Base-by-base conservation (phyloP, 78 protist species). In the Reticulomyxa filosa region DNA sequence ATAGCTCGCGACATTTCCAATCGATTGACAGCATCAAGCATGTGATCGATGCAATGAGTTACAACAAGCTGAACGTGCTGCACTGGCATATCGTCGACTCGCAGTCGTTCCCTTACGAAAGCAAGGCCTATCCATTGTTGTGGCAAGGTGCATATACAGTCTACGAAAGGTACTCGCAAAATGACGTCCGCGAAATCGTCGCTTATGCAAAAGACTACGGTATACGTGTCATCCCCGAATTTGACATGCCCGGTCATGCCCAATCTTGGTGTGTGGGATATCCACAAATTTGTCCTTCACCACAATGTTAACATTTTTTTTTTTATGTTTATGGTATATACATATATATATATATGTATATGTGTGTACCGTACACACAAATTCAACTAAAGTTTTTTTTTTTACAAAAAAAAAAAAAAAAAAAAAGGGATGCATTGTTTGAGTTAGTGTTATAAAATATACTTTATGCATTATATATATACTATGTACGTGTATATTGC, bases 181-280 rank as follows among this genome's bases (percentile, higher is more conserved):
- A 36, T 5, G 88, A 82, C 69, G 72, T 86, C 17, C 42, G 46
- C 29, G 66, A 51, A 3, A 37, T 88, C 3, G 83, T 87, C 33
- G 84, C 71, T 26, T 79, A 70, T 42, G 94, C 87, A 0, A 30
- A 57, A 23, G 32, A 59, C 46, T 72, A 80, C 30, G 95, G 95
- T 25, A 66, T 88, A 33, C 75, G 73, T n/a, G 91, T 87, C 3
- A 1, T 70, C 2, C 48, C 46, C 35, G 75, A 70, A 52, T 33
- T 87, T 51, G 96, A 89, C 71, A 74, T 73, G 48, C 96, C 96
- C 3, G 96, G 91, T 22, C 96, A 89, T 75, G 62, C 89, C 7
- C 72, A 63, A n/a, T 3, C 77, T 20, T 82, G 85, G 93, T 74
- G 93, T 67, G 35, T 22, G 38, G 89, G 86, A 10, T 51, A 80